phyloP scores from a whole-genome alignment of 306 rosid genomes.

The Lathyrus aphaca region DNA sequence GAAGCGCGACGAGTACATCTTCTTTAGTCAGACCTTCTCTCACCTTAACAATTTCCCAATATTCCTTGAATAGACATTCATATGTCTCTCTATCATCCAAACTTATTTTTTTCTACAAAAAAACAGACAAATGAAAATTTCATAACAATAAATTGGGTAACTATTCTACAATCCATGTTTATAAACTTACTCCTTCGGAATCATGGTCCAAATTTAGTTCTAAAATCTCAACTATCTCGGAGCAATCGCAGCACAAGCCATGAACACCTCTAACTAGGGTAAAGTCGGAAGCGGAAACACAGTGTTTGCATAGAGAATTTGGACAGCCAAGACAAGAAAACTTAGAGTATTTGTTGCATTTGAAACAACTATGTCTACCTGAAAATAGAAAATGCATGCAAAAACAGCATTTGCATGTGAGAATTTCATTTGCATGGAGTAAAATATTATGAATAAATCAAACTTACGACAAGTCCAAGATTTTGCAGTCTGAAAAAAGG shows the following conservation, averaged over 20 bases:
- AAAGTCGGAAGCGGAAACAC: slow-evolving; percentile 48
- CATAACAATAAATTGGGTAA: too few relatives aligned
- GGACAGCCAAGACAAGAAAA: slow-evolving; percentile 70
- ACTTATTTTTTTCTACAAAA: slow-evolving; percentile 56
- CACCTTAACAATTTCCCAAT: slow-evolving; percentile 67
- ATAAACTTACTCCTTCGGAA: slow-evolving; percentile 57
- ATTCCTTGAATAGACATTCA: slow-evolving; percentile 78
- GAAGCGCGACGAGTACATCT: slow-evolving; percentile 38
- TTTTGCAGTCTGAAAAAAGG: slow-evolving; percentile 3
- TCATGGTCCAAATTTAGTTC: slow-evolving; percentile 57
- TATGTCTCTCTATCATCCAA: slow-evolving; percentile 59
- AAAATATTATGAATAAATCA: not conserved
- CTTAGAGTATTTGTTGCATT: slow-evolving; percentile 47
- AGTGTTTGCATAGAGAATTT: slow-evolving; percentile 51
- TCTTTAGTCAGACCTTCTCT: slow-evolving; percentile 55
- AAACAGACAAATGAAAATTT: slow-evolving; percentile 10
- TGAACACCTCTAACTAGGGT: slow-evolving; percentile 39
- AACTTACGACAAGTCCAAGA: slow-evolving; percentile 67
- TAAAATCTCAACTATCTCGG: slow-evolving; percentile 51
- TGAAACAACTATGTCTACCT: slow-evolving; percentile 65
- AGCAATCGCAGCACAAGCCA: slow-evolving; percentile 65
- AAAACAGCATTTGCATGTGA: not conserved
- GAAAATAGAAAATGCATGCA: slow-evolving; percentile 30
- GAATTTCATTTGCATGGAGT: slow-evolving; percentile 21
- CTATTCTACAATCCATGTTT: too few relatives aligned